Evolutionary conservation across 2,329 filamentous ascomycete species (phyloP), one percentile per base, ranked within the genome.

Genomic region (Parastagonospora avenae): DNA sequence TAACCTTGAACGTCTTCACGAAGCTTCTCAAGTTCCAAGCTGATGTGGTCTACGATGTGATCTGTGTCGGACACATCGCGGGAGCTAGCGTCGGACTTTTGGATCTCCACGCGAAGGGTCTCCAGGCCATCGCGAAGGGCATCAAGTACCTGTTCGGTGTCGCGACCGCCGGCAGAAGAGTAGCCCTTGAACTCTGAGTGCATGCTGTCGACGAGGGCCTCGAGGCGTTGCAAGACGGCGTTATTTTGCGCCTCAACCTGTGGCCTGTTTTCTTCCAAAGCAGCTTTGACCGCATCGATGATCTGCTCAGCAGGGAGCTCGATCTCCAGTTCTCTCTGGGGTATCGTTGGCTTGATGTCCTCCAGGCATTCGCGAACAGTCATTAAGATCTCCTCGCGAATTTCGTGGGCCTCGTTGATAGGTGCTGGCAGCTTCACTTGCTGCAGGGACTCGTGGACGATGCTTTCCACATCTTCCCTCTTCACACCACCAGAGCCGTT

Each of bases 81-180:
- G 7, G 86, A 84, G 40, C 85, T 86, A 63, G 92, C 87, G 50
- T 94, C 86, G 59, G 95, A 96, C 37, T 79, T 80, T 67, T 96
- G 91, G 47, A 97, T 90, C 51, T 96, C 89, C 10, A 79, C 77
- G 9, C 91, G 86, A 6, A 97, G 82, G 59, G 85, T 87, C 60
- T 96, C 91, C 11, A 96, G 81, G 0, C 92, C 92, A 67, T 96
- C 91, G 61, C 91, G 93, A 37, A 95, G 87, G 1, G 91, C 90
- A 70, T 94, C 90, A 4, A 97, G 79, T 10, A 96, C 86, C 70
- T 96, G 91, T 71, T 96, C 92, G 0, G 91, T 93, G 68, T 94
- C 91, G 50, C 86, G 83, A 35, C 89, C 90, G 61, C 86, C 90
- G 55, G 89, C 87, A 2, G 89, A 85, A 15, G 91, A 87, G 60